A percentile compares a stretch with the other conserved stretches of the same genome.
phyloP scores from a whole-genome alignment of 345 rosid genomes.

The Ceriops decandra region DNA sequence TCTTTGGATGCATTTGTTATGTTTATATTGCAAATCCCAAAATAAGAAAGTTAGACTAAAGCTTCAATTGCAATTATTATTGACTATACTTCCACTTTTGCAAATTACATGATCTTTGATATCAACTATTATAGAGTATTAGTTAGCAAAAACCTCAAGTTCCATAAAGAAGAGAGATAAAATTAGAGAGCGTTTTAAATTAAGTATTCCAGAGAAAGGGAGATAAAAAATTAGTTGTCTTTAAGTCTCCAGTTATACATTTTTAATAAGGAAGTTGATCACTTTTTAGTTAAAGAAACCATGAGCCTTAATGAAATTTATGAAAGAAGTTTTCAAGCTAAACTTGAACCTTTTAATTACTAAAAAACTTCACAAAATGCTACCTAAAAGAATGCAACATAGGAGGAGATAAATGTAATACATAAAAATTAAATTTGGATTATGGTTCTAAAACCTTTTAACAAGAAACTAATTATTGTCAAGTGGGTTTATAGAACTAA shows the following conservation, averaged over 20 bases:
- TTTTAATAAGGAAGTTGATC: not conserved
- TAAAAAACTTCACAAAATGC: not conserved
- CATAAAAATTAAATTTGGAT: not conserved
- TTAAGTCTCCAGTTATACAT: not conserved
- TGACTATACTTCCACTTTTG: not conserved
- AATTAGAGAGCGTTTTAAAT: not conserved
- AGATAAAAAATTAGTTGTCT: rapidly evolving
- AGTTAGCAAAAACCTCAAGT: not conserved
- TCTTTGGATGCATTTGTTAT: too few species aligned
- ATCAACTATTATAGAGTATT: not conserved
- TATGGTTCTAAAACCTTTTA: not conserved
- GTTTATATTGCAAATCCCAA: not conserved
- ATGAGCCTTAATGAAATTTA: not conserved
- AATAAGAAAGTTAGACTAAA: not conserved
- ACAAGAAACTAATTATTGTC: not conserved
- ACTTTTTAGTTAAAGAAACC: not conserved
- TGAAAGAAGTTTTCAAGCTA: not conserved
- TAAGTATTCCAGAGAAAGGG: rapidly evolving
- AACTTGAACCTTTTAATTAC: not conserved
- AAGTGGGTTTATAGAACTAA: too few species aligned
- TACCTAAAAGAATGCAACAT: not conserved
- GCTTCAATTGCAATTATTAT: not conserved
- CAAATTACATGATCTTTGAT: not conserved
- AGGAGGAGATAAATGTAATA: not conserved
- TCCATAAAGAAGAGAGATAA: not conserved